phyloP scores from a whole-genome alignment of 148 eudicot species.

The Persicaria maculosa region DNA sequence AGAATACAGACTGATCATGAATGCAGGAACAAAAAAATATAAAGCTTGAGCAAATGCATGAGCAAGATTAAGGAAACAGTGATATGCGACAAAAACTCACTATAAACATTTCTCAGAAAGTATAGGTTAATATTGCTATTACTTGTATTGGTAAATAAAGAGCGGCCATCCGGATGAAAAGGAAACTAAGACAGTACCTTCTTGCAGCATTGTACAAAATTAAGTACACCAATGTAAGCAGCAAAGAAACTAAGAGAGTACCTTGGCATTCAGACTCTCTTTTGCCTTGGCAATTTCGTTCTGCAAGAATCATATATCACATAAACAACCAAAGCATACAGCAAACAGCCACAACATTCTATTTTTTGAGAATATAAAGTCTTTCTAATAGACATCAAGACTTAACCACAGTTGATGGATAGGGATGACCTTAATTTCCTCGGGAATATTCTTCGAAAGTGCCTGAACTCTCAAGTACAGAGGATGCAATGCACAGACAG shows the following conservation, averaged over 20 bases:
- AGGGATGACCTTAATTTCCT: constrained; percentile 59
- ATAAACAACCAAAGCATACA: neutral
- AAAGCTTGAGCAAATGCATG: neutral
- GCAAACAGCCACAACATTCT: neutral
- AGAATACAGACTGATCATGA: neutral
- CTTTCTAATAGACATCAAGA: neutral
- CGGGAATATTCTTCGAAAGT: constrained; percentile 66
- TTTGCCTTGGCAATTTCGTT: constrained; percentile 56
- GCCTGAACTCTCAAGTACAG: constrained; percentile 81
- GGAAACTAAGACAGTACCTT: too few species aligned
- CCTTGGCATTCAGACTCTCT: constrained; percentile 68
- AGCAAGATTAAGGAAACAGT: neutral
- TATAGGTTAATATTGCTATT: neutral
- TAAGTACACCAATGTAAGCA: constrained; percentile 3
- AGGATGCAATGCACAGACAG: constrained; percentile 95
- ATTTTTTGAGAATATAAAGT: neutral
- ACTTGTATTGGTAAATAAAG: too few species aligned
- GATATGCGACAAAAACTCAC: neutral
- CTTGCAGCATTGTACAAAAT: neutral
- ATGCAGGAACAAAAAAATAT: neutral
- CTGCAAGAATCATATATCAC: constrained; percentile 36
- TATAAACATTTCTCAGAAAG: neutral
- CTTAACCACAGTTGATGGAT: constrained; percentile 2
- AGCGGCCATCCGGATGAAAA: too few species aligned
- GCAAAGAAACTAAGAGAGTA: constrained; percentile 22